phyloP scores from a whole-genome alignment of 495 filamentous ascomycete genomes.

The Penicillium diatomitis region DNA sequence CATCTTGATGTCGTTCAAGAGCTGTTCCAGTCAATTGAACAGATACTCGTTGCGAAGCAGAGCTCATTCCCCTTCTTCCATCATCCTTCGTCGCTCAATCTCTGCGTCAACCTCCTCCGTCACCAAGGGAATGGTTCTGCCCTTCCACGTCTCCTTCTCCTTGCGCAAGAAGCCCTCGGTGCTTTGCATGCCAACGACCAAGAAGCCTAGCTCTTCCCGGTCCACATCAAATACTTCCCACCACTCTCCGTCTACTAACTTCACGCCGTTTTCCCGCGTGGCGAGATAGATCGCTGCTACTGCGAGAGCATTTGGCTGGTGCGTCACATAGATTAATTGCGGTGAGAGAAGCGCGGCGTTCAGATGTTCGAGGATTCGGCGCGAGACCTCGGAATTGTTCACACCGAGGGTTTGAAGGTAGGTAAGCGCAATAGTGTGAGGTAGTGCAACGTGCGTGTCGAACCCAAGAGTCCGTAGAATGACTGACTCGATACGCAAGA shows the following conservation, averaged over 20 bases:
- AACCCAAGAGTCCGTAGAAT: constrained; percentile 72
- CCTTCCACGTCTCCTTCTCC: constrained; percentile 43
- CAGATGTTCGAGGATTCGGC: constrained; percentile 61
- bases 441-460: constrained; percentile 72
- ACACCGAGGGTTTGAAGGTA: constrained; percentile 84
- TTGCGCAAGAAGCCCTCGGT: constrained; percentile 58
- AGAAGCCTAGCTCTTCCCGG: constrained; percentile 85
- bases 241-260: constrained; percentile 76
- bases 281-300: constrained; percentile 85
- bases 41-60: not conserved
- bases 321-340: constrained; percentile 82
- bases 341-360: constrained; percentile 79
- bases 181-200: constrained; percentile 81
- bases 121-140: constrained; percentile 29
- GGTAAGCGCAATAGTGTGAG: constrained; percentile 81
- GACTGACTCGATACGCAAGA: constrained; percentile 63
- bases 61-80: constrained; percentile 40
- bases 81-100: constrained; percentile 49
- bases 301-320: constrained; percentile 78
- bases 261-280: constrained; percentile 65
- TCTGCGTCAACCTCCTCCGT: constrained; percentile 51
- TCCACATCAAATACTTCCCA: constrained; percentile 99
- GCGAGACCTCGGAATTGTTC: constrained; percentile 41
- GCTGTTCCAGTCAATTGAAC: not conserved
- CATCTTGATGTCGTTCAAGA: no score